Conservation (phyloP, 768 basidiomycete genomes). For the Grammothele lineata region DNA sequence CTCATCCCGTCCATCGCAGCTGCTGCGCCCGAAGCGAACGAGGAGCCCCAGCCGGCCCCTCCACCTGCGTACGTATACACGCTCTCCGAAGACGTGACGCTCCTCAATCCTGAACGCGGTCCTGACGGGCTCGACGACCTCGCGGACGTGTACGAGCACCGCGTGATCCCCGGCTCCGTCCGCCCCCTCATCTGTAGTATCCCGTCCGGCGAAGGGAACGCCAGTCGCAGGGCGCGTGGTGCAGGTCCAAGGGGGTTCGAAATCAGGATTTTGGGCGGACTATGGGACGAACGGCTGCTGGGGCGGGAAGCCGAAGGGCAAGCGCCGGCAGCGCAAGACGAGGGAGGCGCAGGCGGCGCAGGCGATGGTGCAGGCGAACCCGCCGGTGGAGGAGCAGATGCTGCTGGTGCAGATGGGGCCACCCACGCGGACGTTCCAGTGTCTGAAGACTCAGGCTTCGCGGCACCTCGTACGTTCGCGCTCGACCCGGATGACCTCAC, state of each 20-base stretch:
- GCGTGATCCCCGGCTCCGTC: constrained; percentile 6
- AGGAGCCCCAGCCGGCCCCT: not conserved
- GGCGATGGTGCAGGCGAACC: not conserved
- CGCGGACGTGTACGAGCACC: not conserved
- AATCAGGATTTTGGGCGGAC: too few species aligned
- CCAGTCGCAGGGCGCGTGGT: too few species aligned
- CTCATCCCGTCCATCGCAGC: not conserved
- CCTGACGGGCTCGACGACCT: not conserved
- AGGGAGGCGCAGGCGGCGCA: not conserved
- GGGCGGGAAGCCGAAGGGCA: too few species aligned
- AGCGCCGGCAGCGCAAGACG: not conserved
- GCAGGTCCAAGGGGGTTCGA: too few species aligned
- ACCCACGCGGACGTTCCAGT: too few species aligned
- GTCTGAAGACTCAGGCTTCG: too few species aligned
- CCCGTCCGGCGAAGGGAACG: too few species aligned
- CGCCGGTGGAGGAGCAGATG: too few species aligned
- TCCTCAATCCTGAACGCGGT: not conserved
- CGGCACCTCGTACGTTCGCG: too few species aligned
- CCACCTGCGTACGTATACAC: not conserved
- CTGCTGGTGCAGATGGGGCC: too few species aligned
- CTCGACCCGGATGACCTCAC: constrained; percentile 2
- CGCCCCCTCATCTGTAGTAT: constrained; percentile 12
- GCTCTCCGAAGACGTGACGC: not conserved
- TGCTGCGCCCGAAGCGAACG: not conserved
- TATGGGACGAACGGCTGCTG: too few species aligned